These are phyloP conservation scores for Candida xyloterini DNA, from an alignment of 805 yeast species.

Conservation along the genomic window DNA sequence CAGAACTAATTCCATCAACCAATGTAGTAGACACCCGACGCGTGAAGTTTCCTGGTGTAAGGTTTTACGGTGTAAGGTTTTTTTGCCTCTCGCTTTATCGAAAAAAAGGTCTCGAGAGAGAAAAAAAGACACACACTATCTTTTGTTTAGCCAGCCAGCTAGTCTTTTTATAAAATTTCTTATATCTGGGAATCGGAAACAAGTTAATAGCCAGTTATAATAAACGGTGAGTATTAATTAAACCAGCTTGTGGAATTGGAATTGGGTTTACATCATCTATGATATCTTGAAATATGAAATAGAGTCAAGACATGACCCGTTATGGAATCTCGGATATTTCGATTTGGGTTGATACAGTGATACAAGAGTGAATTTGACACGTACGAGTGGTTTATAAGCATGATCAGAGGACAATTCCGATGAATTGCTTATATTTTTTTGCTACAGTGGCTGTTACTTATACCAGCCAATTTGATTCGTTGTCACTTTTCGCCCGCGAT, in stretches of 20 bases:
- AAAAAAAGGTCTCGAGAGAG: constrained; percentile 12
- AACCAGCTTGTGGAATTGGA: background rate
- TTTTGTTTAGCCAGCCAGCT: constrained; percentile 12
- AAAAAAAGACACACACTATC: constrained; percentile 13
- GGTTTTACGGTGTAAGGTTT: constrained; percentile 6
- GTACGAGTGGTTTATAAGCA: background rate
- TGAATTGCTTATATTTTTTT: too few relatives aligned
- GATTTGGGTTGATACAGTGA: background rate
- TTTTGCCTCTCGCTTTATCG: constrained; percentile 4
- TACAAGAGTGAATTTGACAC: background rate
- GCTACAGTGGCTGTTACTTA: too few relatives aligned
- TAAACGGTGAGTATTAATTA: constrained; percentile 7
- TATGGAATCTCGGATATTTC: background rate
- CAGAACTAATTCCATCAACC: background rate
- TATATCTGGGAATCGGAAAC: constrained; percentile 8
- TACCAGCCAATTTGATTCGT: constrained; percentile 17
- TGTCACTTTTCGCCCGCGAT: constrained; percentile 21
- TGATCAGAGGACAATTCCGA: too few relatives aligned
- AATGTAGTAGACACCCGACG: background rate
- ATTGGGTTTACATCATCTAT: background rate
- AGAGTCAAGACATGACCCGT: background rate
- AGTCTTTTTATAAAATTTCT: constrained; percentile 5
- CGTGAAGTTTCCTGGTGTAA: background rate
- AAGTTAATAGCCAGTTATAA: constrained; percentile 12
- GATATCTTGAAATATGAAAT: background rate